Evolutionary conservation across 1,284 basidiomycete genomes (phyloP).

Genomic region (Paramarasmius palmivorus): DNA sequence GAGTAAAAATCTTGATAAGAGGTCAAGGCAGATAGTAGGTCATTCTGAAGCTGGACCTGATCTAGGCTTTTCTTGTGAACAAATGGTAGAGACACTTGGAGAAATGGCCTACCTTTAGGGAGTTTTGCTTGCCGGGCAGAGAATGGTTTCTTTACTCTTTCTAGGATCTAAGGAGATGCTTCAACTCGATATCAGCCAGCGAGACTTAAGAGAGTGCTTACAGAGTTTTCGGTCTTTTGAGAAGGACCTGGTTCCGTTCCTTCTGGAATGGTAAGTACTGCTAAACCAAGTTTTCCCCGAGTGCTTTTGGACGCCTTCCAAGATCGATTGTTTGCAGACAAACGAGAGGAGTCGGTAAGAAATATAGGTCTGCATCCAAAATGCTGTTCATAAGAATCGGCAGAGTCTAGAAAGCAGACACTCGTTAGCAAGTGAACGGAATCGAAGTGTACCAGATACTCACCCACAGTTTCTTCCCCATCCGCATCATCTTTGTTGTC

Average conservation of each 20-base stretch:
- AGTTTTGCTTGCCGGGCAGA: slow-evolving; percentile 52
- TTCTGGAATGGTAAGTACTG: slow-evolving; percentile 51
- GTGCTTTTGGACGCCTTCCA: slow-evolving; percentile 47
- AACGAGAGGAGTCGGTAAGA: slow-evolving; percentile 48
- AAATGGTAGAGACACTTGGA: neutral
- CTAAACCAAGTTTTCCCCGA: slow-evolving; percentile 54
- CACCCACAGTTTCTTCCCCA: slow-evolving; percentile 25
- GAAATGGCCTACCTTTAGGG: slow-evolving; percentile 43
- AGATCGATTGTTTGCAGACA: slow-evolving; percentile 45
- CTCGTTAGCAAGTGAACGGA: neutral
- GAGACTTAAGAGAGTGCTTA: too few species aligned
- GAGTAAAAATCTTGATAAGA: slow-evolving; percentile 77
- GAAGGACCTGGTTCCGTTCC: slow-evolving; percentile 31
- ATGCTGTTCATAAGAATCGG: slow-evolving; percentile 60
- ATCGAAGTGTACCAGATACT: slow-evolving; percentile 11
- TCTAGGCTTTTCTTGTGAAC: slow-evolving; percentile 38
- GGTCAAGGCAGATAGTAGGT: slow-evolving; percentile 64
- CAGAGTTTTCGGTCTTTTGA: slow-evolving; percentile 24
- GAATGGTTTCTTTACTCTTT: slow-evolving; percentile 59
- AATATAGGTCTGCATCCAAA: slow-evolving; percentile 56
- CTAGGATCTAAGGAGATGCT: slow-evolving; percentile 71
- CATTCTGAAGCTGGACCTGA: slow-evolving; percentile 56
- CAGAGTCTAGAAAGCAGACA: slow-evolving; percentile 21
- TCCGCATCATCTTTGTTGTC: slow-evolving; percentile 13
- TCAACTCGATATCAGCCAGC: too few species aligned